Base-by-base conservation (phyloP, 208 protist genomes). In the Crithidia expoeki region DNA sequence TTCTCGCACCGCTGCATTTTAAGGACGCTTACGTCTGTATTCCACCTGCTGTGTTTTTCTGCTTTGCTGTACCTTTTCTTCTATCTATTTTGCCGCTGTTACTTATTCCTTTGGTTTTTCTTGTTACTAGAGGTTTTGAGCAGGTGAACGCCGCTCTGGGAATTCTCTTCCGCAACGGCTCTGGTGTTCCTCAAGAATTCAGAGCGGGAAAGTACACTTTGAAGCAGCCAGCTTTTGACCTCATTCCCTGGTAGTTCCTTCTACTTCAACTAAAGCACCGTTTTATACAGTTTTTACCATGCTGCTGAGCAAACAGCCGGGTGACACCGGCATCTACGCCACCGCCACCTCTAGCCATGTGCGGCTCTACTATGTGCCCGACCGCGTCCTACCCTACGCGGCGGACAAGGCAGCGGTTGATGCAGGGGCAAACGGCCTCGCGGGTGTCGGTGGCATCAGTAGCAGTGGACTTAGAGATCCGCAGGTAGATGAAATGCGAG, bases 241-340 rank as follows among this genome's bases (percentile, higher is more conserved):
- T 40, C 12, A n/a, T n/a, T n/a, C n/a, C n/a, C n/a, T n/a, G n/a
- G n/a, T n/a, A n/a, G n/a, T n/a, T n/a, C n/a, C n/a, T n/a, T n/a
- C n/a, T n/a, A n/a, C n/a, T n/a, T n/a, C n/a, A n/a, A n/a, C n/a
- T n/a, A n/a, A n/a, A n/a, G n/a, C n/a, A n/a, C n/a, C n/a, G n/a
- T n/a, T n/a, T n/a, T n/a, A n/a, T n/a, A n/a, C n/a, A n/a, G n/a
- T 50, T 51, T 42, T 51, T 52, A 34, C 38, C 3, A 93, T 93
- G 87, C 55, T 93, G 36, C 78, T 93, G 9, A 83, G 80, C 63
- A 89, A 83, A 65, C 87, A 90, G 36, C 87, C 87, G 0, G 84
- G 84, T 17, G 80, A 89, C 40, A 86, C 79, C 17, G 82, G 84
- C 47, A 76, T 93, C 16, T 88, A 84, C 60, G 87, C 87, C 33